Base-by-base conservation (phyloP, 2,329 filamentous ascomycete species). In the Cylindrodendrum hubeiense region DNA sequence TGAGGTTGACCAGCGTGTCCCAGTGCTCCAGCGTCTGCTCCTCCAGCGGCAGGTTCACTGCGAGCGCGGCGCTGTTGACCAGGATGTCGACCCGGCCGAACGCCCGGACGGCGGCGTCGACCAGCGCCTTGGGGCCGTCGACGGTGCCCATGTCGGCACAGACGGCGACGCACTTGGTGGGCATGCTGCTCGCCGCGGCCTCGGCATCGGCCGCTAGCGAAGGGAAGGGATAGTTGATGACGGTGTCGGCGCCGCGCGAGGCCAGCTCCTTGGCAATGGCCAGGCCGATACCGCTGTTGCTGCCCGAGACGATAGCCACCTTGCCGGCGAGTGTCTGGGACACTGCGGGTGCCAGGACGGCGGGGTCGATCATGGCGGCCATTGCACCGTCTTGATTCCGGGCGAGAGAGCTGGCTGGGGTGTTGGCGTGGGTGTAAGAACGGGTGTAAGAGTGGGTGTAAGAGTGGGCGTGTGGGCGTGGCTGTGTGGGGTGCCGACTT, bases 81-180 rank as follows among this genome's bases (percentile, higher is more conserved):
- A 80, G 44, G 41, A 83, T 82, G 66, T 83, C 80, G n/a, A 83
- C 71, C 5, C 72, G 71, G 6, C 76, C 76, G 68, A 76, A 82
- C 49, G 70, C 60, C 9, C 72, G 60, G 2, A 82, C 74, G 1
- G 82, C 72, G 0, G 77, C 76, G 10, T 79, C 74, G 17, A 81
- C 76, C 2, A 84, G 74, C 5, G 58, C 56, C 41, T 73, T 65
- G 1, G 82, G 82, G 0, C 80, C 82, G 0, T 75, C 70, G 3
- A 75, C 67, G 1, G 78, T 81, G 24, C 78, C 74, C 49, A 84
- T 76, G 63, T 85, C 81, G 24, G 81, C 84, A 55, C 79, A 77
- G 2, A 85, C 79, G 9, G 81, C 78, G 4, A 83, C 77, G 34
- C 62, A 66, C 19, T 59, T 65, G 1, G 75, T 77, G 5, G 72